Base-by-base conservation (phyloP, 2,329 filamentous ascomycete genomes). In the Xenosphaeropsis pyriputrescens region DNA sequence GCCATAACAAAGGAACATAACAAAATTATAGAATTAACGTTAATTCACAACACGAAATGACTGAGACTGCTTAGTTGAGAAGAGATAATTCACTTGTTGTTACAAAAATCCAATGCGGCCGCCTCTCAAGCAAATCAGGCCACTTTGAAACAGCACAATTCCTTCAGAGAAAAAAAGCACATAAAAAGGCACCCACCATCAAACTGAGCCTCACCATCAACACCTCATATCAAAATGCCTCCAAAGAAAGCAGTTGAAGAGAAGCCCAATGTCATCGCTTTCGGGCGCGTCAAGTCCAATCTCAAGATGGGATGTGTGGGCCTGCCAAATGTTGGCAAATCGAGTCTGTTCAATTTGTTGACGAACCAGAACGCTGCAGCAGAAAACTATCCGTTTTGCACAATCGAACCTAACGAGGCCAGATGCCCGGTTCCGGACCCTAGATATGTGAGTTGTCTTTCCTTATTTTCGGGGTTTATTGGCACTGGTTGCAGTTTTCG, bases 261-360 rank as follows among this genome's bases (percentile, higher is more conserved):
- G 40, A 55, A 50, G 40, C 58, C 57, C 47, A 64, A 63, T 56
- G 61, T 64, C 41, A 59, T 64, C 19, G 61, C 61, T 16, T 64
- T 64, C 39, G 61, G 61, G 5, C 50, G 61, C 35, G 61, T 63
- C 41, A 49, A 56, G 40, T 62, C 61, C 46, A 63, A 63, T 48
- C 54, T 64, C 9, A 64, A 64, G 48, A 64, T 64, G 61, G 61
- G 61, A 40, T 64, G 61, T 44, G 61, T 64, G 19, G 61, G 61
- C 33, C 51, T 64, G 36, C 61, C 61, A 30, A 64, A 64, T 38
- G 61, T 64, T 36, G 61, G 61, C 35, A 64, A 64, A 43, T 61
- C 58, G n/a, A 61, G 57, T 34, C 43, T 64, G 42, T 64, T 64
- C 50, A 64, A 64, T 32, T 55, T 64, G 26, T 53, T 64, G 51